A percentile compares a stretch with the other conserved stretches of the same genome.
These are phyloP conservation scores for Epichloe glyceriae DNA, from an alignment of 2,329 filamentous ascomycete species.

Conservation along the genomic window DNA sequence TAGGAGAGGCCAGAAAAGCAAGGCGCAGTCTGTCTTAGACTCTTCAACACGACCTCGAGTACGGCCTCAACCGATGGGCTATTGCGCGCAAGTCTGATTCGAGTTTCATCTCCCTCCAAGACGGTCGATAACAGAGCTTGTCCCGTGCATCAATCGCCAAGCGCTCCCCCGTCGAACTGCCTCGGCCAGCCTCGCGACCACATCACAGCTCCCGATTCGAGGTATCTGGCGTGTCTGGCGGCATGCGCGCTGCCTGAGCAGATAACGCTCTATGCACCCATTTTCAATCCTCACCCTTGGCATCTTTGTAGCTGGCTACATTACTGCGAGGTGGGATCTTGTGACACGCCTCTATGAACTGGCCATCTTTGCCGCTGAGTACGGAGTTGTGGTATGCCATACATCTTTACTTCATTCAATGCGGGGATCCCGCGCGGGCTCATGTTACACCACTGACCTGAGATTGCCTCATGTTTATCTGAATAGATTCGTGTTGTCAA, in stretches of 20 bases:
- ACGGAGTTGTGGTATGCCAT: constrained; percentile 73
- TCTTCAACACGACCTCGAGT: neutral
- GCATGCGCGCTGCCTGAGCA: constrained; percentile 31
- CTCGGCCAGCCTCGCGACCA: constrained; percentile 1
- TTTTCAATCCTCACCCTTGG: constrained; percentile 91
- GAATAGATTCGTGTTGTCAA: constrained; percentile 68
- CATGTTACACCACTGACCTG: neutral
- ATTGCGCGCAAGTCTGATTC: neutral
- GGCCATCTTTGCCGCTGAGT: constrained; percentile 93
- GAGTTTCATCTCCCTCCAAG: neutral
- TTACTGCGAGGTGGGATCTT: constrained; percentile 97
- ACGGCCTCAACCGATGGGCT: neutral
- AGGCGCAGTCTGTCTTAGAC: neutral
- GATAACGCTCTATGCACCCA: constrained; percentile 73
- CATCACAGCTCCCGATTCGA: neutral
- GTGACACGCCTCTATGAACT: constrained; percentile 95
- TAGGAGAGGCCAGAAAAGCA: constrained; percentile 1
- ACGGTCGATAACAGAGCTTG: neutral
- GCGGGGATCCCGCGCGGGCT: neutral
- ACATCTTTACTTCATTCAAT: neutral
- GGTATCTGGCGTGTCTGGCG: constrained; percentile 11
- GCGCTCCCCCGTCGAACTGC: neutral
- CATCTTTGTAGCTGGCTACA: constrained; percentile 99
- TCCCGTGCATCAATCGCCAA: neutral
- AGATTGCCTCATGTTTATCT: neutral